A percentile compares a stretch with the other conserved stretches of the same genome.
Evolutionary conservation across 345 rosid species (phyloP).

Genomic region (Capsella bursapastoris): DNA sequence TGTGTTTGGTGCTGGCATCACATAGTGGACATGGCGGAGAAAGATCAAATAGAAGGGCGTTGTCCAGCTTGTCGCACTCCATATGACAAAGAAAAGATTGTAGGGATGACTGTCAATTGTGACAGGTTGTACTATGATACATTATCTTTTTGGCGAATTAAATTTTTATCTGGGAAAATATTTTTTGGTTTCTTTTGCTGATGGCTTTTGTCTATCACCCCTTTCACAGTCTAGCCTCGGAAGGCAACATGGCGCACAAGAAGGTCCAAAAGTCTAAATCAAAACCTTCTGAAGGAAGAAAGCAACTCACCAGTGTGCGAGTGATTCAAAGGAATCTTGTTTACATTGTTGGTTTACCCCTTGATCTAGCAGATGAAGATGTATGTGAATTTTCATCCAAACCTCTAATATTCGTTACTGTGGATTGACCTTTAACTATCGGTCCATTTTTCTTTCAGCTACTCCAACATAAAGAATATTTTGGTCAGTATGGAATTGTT

Average conservation of each 20-base stretch:
- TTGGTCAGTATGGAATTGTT: constrained; percentile 79
- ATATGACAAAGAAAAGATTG: constrained; percentile 92
- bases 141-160: not conserved
- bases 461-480: constrained; percentile 66
- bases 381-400: constrained; percentile 37
- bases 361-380: constrained; percentile 74
- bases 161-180: not conserved
- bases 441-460: constrained; percentile 48
- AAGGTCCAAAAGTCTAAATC: constrained; percentile 62
- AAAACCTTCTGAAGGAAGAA: constrained; percentile 67
- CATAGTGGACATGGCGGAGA: constrained; percentile 93
- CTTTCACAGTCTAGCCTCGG: constrained; percentile 48
- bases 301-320: constrained; percentile 65
- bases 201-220: constrained; percentile 17
- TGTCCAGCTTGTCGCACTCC: constrained; percentile 91
- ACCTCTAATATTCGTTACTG: not conserved
- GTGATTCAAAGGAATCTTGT: constrained; percentile 76
- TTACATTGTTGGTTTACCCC: constrained; percentile 72
- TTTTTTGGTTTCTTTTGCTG: constrained; percentile 19
- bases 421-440: constrained; percentile 18
- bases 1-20: constrained; percentile 99
- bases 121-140: constrained; percentile 58
- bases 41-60: constrained; percentile 78
- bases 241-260: constrained; percentile 50
- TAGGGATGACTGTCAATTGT: constrained; percentile 71